Conservation (phyloP, 2,329 filamentous ascomycete species). For the Drechmeria coniospora region DNA sequence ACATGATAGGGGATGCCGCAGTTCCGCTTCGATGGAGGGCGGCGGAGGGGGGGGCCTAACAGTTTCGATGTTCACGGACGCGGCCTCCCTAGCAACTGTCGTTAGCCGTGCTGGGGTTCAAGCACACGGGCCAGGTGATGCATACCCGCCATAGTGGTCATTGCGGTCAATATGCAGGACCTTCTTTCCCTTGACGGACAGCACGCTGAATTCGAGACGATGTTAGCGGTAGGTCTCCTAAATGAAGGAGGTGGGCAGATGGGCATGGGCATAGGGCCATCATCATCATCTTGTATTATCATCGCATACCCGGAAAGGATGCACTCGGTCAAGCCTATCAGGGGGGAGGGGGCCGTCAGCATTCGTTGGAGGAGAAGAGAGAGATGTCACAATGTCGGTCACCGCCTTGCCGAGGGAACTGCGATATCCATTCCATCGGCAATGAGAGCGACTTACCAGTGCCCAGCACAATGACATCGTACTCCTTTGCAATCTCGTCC, state of each 20-base stretch:
- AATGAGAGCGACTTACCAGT: constrained; percentile 79
- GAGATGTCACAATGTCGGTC: too few species aligned
- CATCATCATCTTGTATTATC: not conserved
- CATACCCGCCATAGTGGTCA: constrained; percentile 94
- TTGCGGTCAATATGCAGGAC: constrained; percentile 98
- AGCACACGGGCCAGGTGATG: not conserved
- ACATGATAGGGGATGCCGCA: constrained; percentile 1
- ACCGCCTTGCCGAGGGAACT: too few species aligned
- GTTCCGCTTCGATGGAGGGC: constrained; percentile 5
- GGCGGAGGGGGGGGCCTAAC: constrained; percentile 31
- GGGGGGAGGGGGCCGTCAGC: constrained; percentile 9
- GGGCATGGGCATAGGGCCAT: not conserved
- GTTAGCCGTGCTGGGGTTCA: not conserved
- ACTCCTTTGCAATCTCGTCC: constrained; percentile 97
- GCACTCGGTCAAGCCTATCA: constrained; percentile 85
- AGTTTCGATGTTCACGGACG: constrained; percentile 90
- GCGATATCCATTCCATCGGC: too few species aligned
- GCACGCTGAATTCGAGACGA: constrained; percentile 37
- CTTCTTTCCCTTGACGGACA: constrained; percentile 98
- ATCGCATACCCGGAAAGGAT: constrained; percentile 78
- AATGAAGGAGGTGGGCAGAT: too few species aligned
- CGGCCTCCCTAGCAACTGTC: constrained; percentile 51
- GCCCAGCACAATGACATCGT: constrained; percentile 97
- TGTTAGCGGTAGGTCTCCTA: too few species aligned
- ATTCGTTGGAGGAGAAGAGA: not conserved